Conservation (phyloP, 306 rosid genomes). For the Cucurbita moschata region DNA sequence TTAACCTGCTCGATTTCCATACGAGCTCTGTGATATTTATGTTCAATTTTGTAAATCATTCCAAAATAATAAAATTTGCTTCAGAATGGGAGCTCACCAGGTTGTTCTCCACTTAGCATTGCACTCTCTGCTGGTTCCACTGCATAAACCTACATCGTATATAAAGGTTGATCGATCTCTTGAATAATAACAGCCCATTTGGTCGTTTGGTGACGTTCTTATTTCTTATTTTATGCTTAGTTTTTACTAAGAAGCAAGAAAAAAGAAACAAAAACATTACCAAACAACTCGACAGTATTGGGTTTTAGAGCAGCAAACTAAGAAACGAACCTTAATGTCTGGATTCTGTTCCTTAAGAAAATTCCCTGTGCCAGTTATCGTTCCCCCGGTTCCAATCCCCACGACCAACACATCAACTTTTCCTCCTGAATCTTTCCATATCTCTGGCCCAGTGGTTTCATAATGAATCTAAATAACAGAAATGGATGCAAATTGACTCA, state of each 20-base stretch:
- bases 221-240: not conserved
- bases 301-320: not conserved
- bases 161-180: not conserved
- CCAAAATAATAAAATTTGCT: not conserved
- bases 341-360: conserved; percentile 67
- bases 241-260: not conserved
- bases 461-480: conserved; percentile 45
- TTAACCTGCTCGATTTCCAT: too few relatives aligned
- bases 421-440: conserved; percentile 69
- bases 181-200: not conserved
- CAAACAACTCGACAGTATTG: not conserved
- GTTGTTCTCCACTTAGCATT: conserved; percentile 50
- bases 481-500: not conserved
- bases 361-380: conserved; percentile 47
- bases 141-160: conserved; percentile 37
- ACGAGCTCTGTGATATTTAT: not conserved
- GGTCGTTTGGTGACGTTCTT: not conserved
- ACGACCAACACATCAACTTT: conserved; percentile 50
- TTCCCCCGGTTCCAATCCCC: conserved; percentile 79
- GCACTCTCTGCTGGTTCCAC: conserved; percentile 78
- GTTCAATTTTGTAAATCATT: not conserved
- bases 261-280: not conserved
- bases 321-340: conserved; percentile 41
- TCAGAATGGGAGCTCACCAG: conserved; percentile 29
- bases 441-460: conserved; percentile 84